Evolutionary conservation across 306 rosid species (phyloP).

Genomic region (Lithocarpus polystachyus): DNA sequence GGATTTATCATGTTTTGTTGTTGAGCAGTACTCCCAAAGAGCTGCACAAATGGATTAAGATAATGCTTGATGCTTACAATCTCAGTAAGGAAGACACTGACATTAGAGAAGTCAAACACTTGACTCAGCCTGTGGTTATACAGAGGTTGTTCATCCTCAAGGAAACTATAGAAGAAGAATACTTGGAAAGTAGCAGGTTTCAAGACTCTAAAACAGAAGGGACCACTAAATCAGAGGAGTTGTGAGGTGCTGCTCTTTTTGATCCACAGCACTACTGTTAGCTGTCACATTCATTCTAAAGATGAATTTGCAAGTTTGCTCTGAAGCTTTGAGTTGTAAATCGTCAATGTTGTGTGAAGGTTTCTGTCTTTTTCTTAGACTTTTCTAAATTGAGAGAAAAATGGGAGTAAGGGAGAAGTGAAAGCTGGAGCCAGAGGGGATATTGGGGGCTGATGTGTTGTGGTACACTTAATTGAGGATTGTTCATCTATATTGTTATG

Average conservation of each 20-base stretch:
- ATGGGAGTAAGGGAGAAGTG: too few relatives aligned
- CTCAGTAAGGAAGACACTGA: conserved; percentile 85
- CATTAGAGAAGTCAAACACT: conserved; percentile 69
- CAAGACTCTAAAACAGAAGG: conserved; percentile 38
- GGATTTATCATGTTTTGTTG: neutral
- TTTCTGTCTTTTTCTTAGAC: too few relatives aligned
- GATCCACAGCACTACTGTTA: neutral
- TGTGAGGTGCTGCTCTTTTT: conserved; percentile 19
- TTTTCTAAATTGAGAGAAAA: too few relatives aligned
- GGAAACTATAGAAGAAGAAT: conserved; percentile 84
- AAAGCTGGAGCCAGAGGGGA: too few relatives aligned
- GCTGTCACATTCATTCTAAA: neutral
- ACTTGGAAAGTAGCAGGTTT: conserved; percentile 28
- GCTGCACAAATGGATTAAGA: conserved; percentile 88
- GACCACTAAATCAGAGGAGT: conserved; percentile 39
- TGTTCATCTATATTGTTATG: too few relatives aligned
- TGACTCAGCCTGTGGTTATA: conserved; percentile 73
- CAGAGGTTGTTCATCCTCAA: conserved; percentile 75
- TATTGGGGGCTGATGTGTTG: too few relatives aligned
- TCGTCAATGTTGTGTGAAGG: too few relatives aligned
- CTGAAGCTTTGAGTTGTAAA: neutral
- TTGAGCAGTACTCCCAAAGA: conserved; percentile 78
- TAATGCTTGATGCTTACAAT: conserved; percentile 89
- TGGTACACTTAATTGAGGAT: too few relatives aligned
- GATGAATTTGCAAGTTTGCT: neutral